These are phyloP conservation scores for Boletus bicolor DNA, from an alignment of 768 basidiomycete genomes.

Conservation along the genomic window DNA sequence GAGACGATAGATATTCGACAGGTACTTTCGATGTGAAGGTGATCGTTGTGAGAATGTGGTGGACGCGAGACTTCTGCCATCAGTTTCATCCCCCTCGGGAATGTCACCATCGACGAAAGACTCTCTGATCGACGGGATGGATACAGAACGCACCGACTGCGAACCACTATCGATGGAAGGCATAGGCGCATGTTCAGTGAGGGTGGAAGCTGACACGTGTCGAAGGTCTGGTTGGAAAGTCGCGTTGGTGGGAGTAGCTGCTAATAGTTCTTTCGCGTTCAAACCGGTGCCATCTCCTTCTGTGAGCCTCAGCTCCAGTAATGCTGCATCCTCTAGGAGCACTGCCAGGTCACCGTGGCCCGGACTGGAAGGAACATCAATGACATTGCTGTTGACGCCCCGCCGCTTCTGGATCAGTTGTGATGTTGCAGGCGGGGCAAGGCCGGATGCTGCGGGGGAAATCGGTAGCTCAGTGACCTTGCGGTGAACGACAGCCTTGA, in stretches of 20 bases:
- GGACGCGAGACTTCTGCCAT: conserved; percentile 31
- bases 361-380: conserved; percentile 44
- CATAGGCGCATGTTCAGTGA: conserved; percentile 15
- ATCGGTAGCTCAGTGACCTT: conserved; percentile 43
- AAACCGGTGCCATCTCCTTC: conserved; percentile 35
- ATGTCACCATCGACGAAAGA: conserved; percentile 22
- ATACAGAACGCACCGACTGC: conserved; percentile 26
- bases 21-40: conserved; percentile 43
- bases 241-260: conserved; percentile 25
- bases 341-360: conserved; percentile 50
- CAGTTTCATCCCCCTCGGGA: conserved; percentile 27
- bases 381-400: conserved; percentile 14
- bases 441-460: conserved; percentile 14
- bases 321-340: conserved; percentile 55
- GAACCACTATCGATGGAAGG: conserved; percentile 22
- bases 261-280: conserved; percentile 8
- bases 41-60: conserved; percentile 51
- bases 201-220: conserved; percentile 20
- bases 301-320: conserved; percentile 52
- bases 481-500: conserved; percentile 57
- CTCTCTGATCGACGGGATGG: conserved; percentile 32
- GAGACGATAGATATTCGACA: conserved; percentile 48
- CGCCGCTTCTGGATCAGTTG: conserved; percentile 29
- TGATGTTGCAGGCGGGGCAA: conserved; percentile 25
- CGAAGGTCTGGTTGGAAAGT: conserved; percentile 25